Evolutionary conservation across 164 flowering plant species (phyloP).

Genomic region (Cinnamomum chago): DNA sequence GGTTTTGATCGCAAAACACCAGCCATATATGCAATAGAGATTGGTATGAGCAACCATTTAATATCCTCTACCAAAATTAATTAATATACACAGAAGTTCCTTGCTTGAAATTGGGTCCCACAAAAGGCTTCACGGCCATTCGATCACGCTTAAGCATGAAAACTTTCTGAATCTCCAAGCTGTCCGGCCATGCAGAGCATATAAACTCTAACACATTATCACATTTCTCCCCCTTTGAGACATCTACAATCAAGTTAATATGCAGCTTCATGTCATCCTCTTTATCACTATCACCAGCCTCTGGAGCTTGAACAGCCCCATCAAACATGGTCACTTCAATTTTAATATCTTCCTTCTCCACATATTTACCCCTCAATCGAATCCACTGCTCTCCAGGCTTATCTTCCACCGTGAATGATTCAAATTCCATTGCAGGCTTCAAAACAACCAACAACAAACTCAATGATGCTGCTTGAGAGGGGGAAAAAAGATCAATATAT

Average conservation of each 20-base stretch:
- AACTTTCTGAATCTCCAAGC: slow-evolving; percentile 62
- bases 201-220: slow-evolving; percentile 42
- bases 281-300: slow-evolving; percentile 33
- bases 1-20: neutral
- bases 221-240: slow-evolving; percentile 43
- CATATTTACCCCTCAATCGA: slow-evolving; percentile 45
- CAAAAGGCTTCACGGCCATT: slow-evolving; percentile 29
- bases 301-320: slow-evolving; percentile 35
- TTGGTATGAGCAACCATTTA: neutral
- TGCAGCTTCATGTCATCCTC: slow-evolving; percentile 42
- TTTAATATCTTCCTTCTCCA: slow-evolving; percentile 55
- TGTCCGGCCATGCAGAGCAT: slow-evolving; percentile 81
- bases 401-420: slow-evolving; percentile 47
- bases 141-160: slow-evolving; percentile 30
- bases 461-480: too few species aligned
- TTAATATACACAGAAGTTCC: neutral
- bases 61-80: neutral
- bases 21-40: neutral
- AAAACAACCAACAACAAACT: too few species aligned
- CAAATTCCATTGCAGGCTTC: slow-evolving; percentile 46
- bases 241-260: slow-evolving; percentile 53
- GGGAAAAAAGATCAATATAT: too few species aligned
- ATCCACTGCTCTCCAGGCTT: slow-evolving; percentile 56
- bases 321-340: slow-evolving; percentile 79
- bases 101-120: slow-evolving; percentile 70